phyloP scores from a whole-genome alignment of 495 filamentous ascomycete species.

The Penicillium goetzii region DNA sequence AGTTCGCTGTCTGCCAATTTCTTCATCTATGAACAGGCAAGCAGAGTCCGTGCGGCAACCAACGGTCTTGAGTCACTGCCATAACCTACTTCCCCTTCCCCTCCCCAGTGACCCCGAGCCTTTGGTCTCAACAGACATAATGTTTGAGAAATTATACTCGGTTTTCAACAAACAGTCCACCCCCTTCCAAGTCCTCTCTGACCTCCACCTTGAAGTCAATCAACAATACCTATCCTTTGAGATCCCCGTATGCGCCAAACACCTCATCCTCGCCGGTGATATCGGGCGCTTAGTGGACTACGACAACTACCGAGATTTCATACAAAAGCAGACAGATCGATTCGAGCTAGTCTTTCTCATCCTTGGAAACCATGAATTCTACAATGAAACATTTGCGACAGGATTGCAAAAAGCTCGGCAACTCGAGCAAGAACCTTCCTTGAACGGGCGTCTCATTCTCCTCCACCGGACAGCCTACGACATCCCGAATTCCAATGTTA shows the following conservation, averaged over 20 bases:
- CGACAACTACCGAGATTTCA: slow-evolving; percentile 52
- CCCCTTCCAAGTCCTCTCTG: slow-evolving; percentile 57
- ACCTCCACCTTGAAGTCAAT: slow-evolving; percentile 61
- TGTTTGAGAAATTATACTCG: background rate
- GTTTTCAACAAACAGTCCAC: background rate
- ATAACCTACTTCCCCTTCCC: no score
- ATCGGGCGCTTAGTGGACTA: slow-evolving; percentile 60
- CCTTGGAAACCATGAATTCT: slow-evolving; percentile 65
- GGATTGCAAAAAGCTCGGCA: slow-evolving; percentile 47
- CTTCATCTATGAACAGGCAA: background rate
- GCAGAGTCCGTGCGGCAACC: background rate
- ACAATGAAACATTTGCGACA: slow-evolving; percentile 40
- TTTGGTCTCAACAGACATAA: background rate
- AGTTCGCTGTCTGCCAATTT: background rate
- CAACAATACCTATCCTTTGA: slow-evolving; percentile 54
- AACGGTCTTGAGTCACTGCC: background rate
- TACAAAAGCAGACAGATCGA: slow-evolving; percentile 46
- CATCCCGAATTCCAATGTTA: slow-evolving; percentile 42
- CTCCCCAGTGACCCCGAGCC: no score
- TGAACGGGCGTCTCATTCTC: slow-evolving; percentile 50
- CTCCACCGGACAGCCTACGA: slow-evolving; percentile 51
- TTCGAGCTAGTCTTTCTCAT: slow-evolving; percentile 57
- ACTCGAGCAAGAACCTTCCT: slow-evolving; percentile 47
- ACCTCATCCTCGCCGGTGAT: slow-evolving; percentile 62
- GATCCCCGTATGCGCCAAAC: slow-evolving; percentile 49